Evolutionary conservation across 306 rosid genomes (phyloP), one percentile per base, ranked within the genome.

Genomic region (Morella rubra): DNA sequence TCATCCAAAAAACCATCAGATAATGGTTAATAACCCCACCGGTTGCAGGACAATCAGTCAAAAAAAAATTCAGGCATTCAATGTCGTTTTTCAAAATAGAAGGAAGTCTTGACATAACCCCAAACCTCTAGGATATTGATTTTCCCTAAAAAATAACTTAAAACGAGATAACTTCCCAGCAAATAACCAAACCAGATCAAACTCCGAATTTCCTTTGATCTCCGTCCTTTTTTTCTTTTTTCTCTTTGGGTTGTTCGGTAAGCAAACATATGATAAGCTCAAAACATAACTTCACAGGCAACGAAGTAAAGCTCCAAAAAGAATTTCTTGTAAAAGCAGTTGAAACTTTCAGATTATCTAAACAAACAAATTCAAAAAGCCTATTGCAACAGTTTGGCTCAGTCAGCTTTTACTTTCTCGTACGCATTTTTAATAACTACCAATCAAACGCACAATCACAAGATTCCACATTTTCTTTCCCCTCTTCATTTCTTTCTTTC

Each of bases 401-500:
- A 27, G 13, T 59, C 0, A 59, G 65, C 65, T 20, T 59, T 11
- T 1, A 49, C 14, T 49, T 49, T 49, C 53, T 49, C 16, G 14
- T 15, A 12, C 12, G 53, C 14, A 49, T 32, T 32, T 49, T 49
- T 49, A 49, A 49, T 2, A 49, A 49, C 12, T 12, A 49, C 6
- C 6, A 46, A 7, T 46, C 12, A 46, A 8, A 46, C 8, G 51
- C 12, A 32, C 37, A 32, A 46, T 8, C 12, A 53, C 32, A 61
- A 37, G 69, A 62, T 37, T 62, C 69, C 7, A 3, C 45, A 71
- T 49, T 62, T 72, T n/a, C 27, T 56, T 13, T 51, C 71, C 54
- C 11, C 56, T 71, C 44, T 59, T 45, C 1, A 58, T 59, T 53
- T 75, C 51, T 51, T 13, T 75, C 65, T 51, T 14, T 45, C 73